Evolutionary conservation across 148 eudicot species (phyloP), one percentile per base, ranked within the genome.

Genomic region (Cornus suecica): DNA sequence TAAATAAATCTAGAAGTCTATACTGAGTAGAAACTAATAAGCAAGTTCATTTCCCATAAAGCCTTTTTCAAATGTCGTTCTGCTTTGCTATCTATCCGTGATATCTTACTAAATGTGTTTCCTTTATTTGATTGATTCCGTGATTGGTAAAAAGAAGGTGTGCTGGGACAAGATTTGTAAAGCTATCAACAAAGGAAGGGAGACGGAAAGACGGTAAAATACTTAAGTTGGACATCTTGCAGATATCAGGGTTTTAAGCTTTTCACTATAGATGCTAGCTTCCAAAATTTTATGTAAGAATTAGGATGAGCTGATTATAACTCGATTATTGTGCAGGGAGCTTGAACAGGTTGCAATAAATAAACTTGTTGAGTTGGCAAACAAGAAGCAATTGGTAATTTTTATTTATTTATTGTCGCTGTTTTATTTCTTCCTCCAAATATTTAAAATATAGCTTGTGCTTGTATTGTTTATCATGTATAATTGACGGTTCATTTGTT

Each of bases 321-420:
- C 15, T 23, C 30, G 76, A 72, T 32, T 69, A 24, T 70, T 82
- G 45, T 78, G 83, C 90, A 94, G 98, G 83, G 87, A 88, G 77
- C 87, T 84, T 65, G 98, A 94, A 81, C 85, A 76, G 81, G 76
- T 84, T 81, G 97, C 97, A 25, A 79, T 92, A 88, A 82, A 87
- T 78, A 89, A 80, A 77, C 88, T 94, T 74, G 85, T 84, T 68
- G 97, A 89, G 86, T 71, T 82, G 84, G 94, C 93, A 31, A 83
- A 83, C 88, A 83, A 74, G 80, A 94, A 92, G 85, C 90, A 90
- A 75, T 79, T 88, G 97, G 98, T 94, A 80, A 81, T 76, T 54
- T 10, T 42, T n/a, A n/a, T 56, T 68, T 8, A 11, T 23, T 76
- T 68, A 18, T 81, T 60, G 23, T 22, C 52, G 18, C 8, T 51